Evolutionary conservation across 495 filamentous ascomycete genomes (phyloP).

Genomic region (Platismatia glauca): DNA sequence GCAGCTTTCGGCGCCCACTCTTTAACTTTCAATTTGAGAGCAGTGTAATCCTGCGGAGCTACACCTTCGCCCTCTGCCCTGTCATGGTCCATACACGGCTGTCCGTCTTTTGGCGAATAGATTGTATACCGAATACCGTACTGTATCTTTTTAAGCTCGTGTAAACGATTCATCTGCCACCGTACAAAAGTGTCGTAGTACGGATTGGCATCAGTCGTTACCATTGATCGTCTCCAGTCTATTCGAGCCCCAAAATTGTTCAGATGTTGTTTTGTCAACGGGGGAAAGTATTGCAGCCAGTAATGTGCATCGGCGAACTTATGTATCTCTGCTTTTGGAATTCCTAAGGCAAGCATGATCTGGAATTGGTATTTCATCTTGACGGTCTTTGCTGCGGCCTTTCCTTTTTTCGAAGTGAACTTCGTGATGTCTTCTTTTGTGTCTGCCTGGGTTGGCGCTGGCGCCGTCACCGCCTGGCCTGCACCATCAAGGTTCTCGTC

Average conservation of each 20-base stretch:
- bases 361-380: slow-evolving; percentile 88
- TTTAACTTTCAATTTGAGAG: slow-evolving; percentile 77
- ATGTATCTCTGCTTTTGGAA: slow-evolving; percentile 80
- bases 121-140: slow-evolving; percentile 93
- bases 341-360: slow-evolving; percentile 78
- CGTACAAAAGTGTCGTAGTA: slow-evolving; percentile 94
- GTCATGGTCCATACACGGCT: slow-evolving; percentile 97
- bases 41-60: slow-evolving; percentile 84
- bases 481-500: slow-evolving; percentile 45
- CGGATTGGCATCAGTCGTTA: slow-evolving; percentile 94
- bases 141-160: slow-evolving; percentile 83
- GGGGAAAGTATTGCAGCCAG: slow-evolving; percentile 86
- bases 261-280: slow-evolving; percentile 69
- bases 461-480: slow-evolving; percentile 24
- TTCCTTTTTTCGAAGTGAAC: slow-evolving; percentile 89
- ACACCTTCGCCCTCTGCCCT: slow-evolving; percentile 85
- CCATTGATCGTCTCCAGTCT: slow-evolving; percentile 85
- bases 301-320: slow-evolving; percentile 78
- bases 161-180: slow-evolving; percentile 95
- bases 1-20: slow-evolving; percentile 72
- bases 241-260: slow-evolving; percentile 77
- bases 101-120: slow-evolving; percentile 93
- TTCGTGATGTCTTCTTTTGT: slow-evolving; percentile 75
- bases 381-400: slow-evolving; percentile 81
- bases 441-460: slow-evolving; percentile 48